A percentile compares a stretch with the other conserved stretches of the same genome.
Evolutionary conservation across 805 yeast genomes (phyloP).

Genomic region (Hanseniaspora clermontiae): DNA sequence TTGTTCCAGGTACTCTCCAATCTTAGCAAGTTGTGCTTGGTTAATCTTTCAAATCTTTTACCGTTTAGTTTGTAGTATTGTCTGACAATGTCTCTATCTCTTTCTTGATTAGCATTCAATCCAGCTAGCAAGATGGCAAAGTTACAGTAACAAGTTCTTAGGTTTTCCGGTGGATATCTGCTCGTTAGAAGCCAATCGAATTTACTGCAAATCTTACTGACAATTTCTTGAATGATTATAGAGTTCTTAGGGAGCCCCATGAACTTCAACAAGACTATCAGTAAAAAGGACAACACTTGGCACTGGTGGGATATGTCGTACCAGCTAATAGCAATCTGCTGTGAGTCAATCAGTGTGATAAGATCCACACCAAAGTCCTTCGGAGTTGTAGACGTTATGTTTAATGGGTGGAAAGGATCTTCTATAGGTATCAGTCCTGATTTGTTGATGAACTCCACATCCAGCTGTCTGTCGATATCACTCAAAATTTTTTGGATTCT

Average conservation of each 20-base stretch:
- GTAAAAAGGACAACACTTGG: slow-evolving; percentile 26
- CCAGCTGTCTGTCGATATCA: slow-evolving; percentile 27
- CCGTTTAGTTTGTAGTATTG: slow-evolving; percentile 26
- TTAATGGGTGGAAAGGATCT: slow-evolving; percentile 26
- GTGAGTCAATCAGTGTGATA: slow-evolving; percentile 22
- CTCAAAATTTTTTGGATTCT: slow-evolving; percentile 26
- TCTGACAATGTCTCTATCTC: slow-evolving; percentile 24
- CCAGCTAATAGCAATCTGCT: slow-evolving; percentile 28
- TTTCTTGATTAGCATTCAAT: slow-evolving; percentile 27
- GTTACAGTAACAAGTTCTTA: slow-evolving; percentile 28
- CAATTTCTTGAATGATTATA: slow-evolving; percentile 26
- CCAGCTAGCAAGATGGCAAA: slow-evolving; percentile 29
- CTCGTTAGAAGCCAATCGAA: slow-evolving; percentile 26
- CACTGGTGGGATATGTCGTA: slow-evolving; percentile 30
- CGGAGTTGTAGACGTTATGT: slow-evolving; percentile 17
- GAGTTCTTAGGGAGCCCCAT: slow-evolving; percentile 27
- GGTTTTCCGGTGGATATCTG: slow-evolving; percentile 27
- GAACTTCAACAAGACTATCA: slow-evolving; percentile 25
- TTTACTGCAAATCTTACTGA: slow-evolving; percentile 22
- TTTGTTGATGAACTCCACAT: slow-evolving; percentile 27
- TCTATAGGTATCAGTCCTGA: slow-evolving; percentile 26
- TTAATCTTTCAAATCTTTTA: slow-evolving; percentile 24
- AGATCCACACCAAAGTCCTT: slow-evolving; percentile 27
- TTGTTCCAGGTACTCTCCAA: slow-evolving; percentile 28
- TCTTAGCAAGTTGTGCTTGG: slow-evolving; percentile 26